Evolutionary conservation across 257 asterid genomes (phyloP), one percentile per base, ranked within the genome.

Genomic region (Salvia rosmarinus): DNA sequence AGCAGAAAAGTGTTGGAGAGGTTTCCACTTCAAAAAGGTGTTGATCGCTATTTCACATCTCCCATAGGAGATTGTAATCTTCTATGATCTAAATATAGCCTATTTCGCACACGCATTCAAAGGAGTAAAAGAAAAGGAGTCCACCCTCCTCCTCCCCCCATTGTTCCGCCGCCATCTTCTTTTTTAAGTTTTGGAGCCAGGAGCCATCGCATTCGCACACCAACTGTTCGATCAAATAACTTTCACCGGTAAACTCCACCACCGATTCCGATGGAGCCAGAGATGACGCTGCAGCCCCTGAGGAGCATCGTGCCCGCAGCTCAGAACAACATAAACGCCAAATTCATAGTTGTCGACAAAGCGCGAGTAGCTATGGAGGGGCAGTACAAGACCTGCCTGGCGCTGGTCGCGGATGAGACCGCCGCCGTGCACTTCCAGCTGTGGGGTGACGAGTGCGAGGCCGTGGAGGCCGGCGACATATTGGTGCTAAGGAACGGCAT

Each of bases 401-500:
- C 68, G 3, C 68, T 88, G 70, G 96, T 79, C 65, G 97, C 96
- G 30, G 97, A 88, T 60, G 95, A 92, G 79, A 90, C 91, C 0
- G 98, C 97, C 19, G 89, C 97, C 0, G 93, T 90, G 44, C 97
- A 92, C 83, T 85, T 92, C 66, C 54, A 90, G 80, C 68, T 87
- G 21, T 87, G 94, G 90, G 93, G 90, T 1, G 94, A 82, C 28
- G 92, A 93, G 79, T 90, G 97, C 64, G 87, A 86, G 3, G 86
- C 84, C 0, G 85, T 90, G 37, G 81, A 84, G 71, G 74, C 87
- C 0, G 95, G 95, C 3, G 91, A 90, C 67, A 87, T 93, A 19
- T 14, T 90, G 11, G 23, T 61, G 25, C 55, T 90, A 60, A 54
- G 44, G 2, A 86, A 86, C 34, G 97, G 92, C 40, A 89, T 90